Base-by-base conservation (phyloP, 2,329 filamentous ascomycete species). In the Aspergillus sp. region DNA sequence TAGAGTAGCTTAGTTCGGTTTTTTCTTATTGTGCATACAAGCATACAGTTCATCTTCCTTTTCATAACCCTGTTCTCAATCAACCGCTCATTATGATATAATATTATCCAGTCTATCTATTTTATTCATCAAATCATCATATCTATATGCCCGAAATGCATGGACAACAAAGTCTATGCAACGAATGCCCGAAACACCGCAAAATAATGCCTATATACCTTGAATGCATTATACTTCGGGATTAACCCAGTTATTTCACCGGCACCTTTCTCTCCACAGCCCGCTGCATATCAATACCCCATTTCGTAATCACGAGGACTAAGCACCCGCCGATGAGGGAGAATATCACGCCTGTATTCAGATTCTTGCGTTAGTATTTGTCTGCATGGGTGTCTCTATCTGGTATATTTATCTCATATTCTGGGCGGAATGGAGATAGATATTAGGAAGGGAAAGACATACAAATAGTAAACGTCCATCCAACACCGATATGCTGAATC, bases 391-490 rank as follows among this genome's bases (percentile, higher is more conserved):
- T 9, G 2, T 29, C 4, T 29, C 0, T 9, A 9, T 10, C 9
- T 29, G 26, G 26, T 29, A 29, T 29, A 7, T 29, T 29, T 29
- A 9, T 29, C 26, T 29, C 26, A 9, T 9, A 9, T 9, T 9
- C 7, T 29, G 7, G 6, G 0, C 26, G 26, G 7, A 29, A 9
- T 7, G 26, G 7, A 29, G 26, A 12, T 6, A 45, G 7, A 20
- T 16, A 22, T 12, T 29, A 71, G 87, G 65, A 58, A 86, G 87
- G 59, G 85, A 4, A 6, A 10, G 46, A 18, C 6, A 84, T 80
- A 67, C 82, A 85, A 58, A 92, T 88, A 0, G 90, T 93, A 58
- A 85, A 87, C 71, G 92, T 92, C 89, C 90, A 92, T 0, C 91
- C 91, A 0, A 94, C 87, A 4, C 91, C 91, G 57, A 94, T 89